Conservation (phyloP, 495 filamentous ascomycete species). For the Neurospora sp. region DNA sequence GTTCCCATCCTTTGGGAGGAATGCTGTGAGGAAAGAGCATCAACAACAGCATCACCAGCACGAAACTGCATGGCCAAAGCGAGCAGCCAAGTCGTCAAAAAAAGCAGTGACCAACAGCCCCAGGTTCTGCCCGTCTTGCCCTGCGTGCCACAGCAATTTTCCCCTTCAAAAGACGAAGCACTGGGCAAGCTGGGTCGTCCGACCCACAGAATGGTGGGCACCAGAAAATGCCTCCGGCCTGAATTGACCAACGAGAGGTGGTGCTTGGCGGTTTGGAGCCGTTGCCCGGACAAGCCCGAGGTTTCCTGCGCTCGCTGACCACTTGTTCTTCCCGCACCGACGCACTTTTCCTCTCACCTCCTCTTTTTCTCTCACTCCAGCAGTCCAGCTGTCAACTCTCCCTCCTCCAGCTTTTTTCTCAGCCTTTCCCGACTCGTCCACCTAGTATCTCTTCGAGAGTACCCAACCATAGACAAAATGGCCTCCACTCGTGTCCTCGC, state of each 20-base stretch:
- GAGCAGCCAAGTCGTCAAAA: background rate
- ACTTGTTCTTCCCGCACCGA: slow-evolving; percentile 19
- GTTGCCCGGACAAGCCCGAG: slow-evolving; percentile 30
- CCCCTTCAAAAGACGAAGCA: background rate
- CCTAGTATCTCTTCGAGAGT: background rate
- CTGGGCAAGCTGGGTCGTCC: slow-evolving; percentile 5
- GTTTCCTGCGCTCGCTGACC: slow-evolving; percentile 22
- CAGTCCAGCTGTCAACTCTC: slow-evolving; percentile 30
- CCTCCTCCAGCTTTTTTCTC: slow-evolving; percentile 27
- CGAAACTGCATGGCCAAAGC: background rate
- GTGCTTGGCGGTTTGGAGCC: slow-evolving; percentile 13
- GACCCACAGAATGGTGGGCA: slow-evolving; percentile 19
- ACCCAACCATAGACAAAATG: slow-evolving; percentile 46
- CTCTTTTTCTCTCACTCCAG: slow-evolving; percentile 30
- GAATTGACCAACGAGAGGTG: slow-evolving; percentile 25
- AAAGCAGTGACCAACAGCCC: background rate
- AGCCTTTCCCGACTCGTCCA: slow-evolving; percentile 16
- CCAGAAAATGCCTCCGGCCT: slow-evolving; percentile 14
- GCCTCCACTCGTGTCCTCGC: slow-evolving; percentile 62
- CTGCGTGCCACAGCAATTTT: slow-evolving; percentile 17
- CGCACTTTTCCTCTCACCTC: slow-evolving; percentile 23
- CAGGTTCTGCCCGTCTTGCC: background rate
- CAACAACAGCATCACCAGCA: background rate
- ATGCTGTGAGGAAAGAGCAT: background rate
- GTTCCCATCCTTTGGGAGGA: background rate